Evolutionary conservation across 1,284 basidiomycete genomes (phyloP).

Genomic region (Naganishia albida): DNA sequence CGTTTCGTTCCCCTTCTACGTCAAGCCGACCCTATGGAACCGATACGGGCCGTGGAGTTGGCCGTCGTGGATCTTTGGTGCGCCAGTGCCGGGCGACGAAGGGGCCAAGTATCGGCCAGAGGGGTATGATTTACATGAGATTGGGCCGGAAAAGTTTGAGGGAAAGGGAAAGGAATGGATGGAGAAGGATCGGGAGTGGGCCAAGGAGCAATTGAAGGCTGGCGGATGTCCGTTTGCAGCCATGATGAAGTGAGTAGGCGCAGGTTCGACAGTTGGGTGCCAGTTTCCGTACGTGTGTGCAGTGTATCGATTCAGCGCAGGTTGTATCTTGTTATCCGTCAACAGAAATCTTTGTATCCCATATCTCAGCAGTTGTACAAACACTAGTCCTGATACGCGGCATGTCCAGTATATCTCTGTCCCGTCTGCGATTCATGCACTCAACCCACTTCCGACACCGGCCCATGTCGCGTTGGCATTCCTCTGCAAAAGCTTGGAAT

Average conservation of each 20-base stretch:
- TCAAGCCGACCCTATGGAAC: conserved; percentile 28
- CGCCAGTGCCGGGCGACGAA: conserved; percentile 26
- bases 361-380: no score
- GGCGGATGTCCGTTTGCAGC: conserved; percentile 23
- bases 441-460: not conserved
- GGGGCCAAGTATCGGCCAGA: conserved; percentile 29
- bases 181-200: conserved; percentile 12
- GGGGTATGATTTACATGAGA: conserved; percentile 27
- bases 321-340: not conserved
- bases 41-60: conserved; percentile 18
- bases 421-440: no score
- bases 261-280: not conserved
- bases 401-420: no score
- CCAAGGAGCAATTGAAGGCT: not conserved
- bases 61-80: conserved; percentile 5
- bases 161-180: conserved; percentile 32
- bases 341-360: no score
- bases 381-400: no score
- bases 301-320: not conserved
- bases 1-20: conserved; percentile 30
- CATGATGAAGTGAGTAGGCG: conserved; percentile 16
- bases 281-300: not conserved
- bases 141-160: conserved; percentile 23
- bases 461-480: not conserved
- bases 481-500: not conserved